A percentile compares a stretch with the other conserved stretches of the same genome.
These are phyloP conservation scores for Takashimella koratensis DNA, from an alignment of 1,284 basidiomycete species.

Conservation along the genomic window DNA sequence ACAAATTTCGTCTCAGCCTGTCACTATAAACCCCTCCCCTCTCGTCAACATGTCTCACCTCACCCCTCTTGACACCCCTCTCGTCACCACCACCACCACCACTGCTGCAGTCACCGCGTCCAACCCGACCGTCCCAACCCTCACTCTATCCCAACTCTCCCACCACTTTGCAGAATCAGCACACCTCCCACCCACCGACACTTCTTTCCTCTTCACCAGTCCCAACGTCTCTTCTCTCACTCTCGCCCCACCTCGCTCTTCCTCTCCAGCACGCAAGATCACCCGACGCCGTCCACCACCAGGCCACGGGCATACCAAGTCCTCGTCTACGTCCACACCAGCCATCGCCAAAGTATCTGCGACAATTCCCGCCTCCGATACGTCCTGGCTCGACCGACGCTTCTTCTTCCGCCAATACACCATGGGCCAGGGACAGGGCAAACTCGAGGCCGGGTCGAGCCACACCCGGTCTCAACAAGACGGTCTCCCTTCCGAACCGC, in stretches of 20 bases:
- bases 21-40: too few relatives aligned
- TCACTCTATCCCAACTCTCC: neutral
- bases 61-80: neutral
- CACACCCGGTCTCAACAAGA: neutral
- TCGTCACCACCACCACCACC: constrained; percentile 2
- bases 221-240: neutral
- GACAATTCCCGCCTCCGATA: neutral
- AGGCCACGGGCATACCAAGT: too few relatives aligned
- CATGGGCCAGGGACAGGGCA: neutral
- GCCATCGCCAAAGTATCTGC: too few relatives aligned
- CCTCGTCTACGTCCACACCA: too few relatives aligned
- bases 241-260: neutral
- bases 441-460: neutral
- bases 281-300: too few relatives aligned
- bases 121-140: neutral
- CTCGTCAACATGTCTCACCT: neutral
- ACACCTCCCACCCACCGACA: neutral
- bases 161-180: neutral
- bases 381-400: neutral
- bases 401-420: neutral
- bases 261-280: neutral
- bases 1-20: neutral
- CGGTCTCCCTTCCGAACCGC: neutral
- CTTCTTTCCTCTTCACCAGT: neutral
- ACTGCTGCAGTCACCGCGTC: neutral